phyloP scores from a whole-genome alignment of 352 stramenopile species.

The Globisporangium takayamanum region DNA sequence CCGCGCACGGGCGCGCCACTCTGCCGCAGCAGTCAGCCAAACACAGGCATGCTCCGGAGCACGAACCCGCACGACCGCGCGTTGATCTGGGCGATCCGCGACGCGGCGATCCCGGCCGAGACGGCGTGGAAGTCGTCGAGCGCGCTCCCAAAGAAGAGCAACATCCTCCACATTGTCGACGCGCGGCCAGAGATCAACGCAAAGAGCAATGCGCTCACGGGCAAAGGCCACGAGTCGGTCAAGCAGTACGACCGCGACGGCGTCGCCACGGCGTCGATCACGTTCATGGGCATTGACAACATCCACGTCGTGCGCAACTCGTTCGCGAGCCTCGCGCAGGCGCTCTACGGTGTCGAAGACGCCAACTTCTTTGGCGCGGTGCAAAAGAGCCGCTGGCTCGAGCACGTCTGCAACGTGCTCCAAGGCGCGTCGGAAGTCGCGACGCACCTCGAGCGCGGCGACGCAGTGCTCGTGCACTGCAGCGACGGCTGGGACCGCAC shows the following conservation, averaged over 20 bases:
- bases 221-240: slow-evolving; percentile 88
- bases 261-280: slow-evolving; percentile 63
- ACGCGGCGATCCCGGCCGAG: slow-evolving; percentile 56
- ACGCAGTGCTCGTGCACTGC: slow-evolving; percentile 77
- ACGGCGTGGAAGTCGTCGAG: slow-evolving; percentile 20
- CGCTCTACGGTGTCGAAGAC: slow-evolving; percentile 80
- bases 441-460: slow-evolving; percentile 63
- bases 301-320: slow-evolving; percentile 77
- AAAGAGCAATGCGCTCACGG: slow-evolving; percentile 84
- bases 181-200: slow-evolving; percentile 88
- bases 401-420: slow-evolving; percentile 77
- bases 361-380: slow-evolving; percentile 83
- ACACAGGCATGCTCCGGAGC: slow-evolving; percentile 93
- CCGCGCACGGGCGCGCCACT: slow-evolving; percentile 86
- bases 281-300: slow-evolving; percentile 5
- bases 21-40: slow-evolving; percentile 93
- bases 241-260: slow-evolving; percentile 82
- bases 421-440: slow-evolving; percentile 70
- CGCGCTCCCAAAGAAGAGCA: slow-evolving; percentile 58
- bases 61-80: slow-evolving; percentile 88
- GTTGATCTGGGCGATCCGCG: slow-evolving; percentile 84
- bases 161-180: slow-evolving; percentile 84
- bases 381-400: slow-evolving; percentile 74
- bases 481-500: slow-evolving; percentile 85
- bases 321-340: slow-evolving; percentile 58